Percentiles rank a stretch among this genome's conserved stretches.
Conservation (phyloP, 352 stramenopile genomes). For the Pythium pectinolyticum region DNA sequence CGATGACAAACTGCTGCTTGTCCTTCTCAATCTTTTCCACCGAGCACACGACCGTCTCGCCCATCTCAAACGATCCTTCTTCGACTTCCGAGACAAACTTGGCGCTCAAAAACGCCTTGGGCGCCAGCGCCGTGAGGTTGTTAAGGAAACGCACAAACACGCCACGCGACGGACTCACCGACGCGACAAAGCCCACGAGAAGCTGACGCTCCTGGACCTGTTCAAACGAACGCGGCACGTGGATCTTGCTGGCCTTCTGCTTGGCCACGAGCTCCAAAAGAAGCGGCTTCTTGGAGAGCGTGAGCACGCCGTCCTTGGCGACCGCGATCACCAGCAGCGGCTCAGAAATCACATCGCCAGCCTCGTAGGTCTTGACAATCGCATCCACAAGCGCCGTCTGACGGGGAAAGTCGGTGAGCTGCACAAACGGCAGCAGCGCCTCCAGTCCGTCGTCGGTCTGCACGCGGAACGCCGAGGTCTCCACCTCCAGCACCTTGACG, state of each 20-base stretch:
- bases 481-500: constrained; percentile 68
- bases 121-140: constrained; percentile 78
- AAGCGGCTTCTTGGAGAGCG: constrained; percentile 82
- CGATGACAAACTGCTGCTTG: constrained; percentile 82
- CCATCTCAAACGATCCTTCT: constrained; percentile 81
- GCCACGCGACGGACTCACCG: constrained; percentile 68
- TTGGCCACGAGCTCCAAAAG: constrained; percentile 51
- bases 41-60: constrained; percentile 80
- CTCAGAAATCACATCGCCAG: constrained; percentile 54
- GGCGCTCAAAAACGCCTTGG: constrained; percentile 76
- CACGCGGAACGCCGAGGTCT: constrained; percentile 67
- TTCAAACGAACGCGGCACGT: constrained; percentile 55
- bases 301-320: constrained; percentile 66
- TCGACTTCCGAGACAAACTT: constrained; percentile 71
- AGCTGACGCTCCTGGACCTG: constrained; percentile 61
- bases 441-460: constrained; percentile 75
- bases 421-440: constrained; percentile 74
- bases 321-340: constrained; percentile 72
- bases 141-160: constrained; percentile 90
- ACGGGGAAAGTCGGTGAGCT: constrained; percentile 85
- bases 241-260: constrained; percentile 24
- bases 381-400: constrained; percentile 74
- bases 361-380: constrained; percentile 52
- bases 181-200: constrained; percentile 79
- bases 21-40: constrained; percentile 74